Conservation (phyloP, 2,329 filamentous ascomycete genomes). For the Trichophyton simii region DNA sequence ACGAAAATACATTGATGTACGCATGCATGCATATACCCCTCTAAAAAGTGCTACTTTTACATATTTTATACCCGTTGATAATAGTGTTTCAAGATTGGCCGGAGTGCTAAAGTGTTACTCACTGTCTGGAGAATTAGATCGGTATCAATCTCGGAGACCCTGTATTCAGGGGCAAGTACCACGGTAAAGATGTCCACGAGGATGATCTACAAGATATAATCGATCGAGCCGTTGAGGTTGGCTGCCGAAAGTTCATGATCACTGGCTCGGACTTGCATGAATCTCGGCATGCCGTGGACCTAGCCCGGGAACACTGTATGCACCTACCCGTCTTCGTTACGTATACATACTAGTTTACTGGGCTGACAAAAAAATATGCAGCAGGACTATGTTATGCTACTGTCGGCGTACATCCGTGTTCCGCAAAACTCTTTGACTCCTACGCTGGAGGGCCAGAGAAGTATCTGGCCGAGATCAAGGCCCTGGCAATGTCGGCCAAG, state of each 20-base stretch:
- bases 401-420: constrained; percentile 88
- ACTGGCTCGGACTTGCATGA: constrained; percentile 80
- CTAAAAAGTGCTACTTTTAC: background rate
- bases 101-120: background rate
- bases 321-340: background rate
- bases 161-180: constrained; percentile 73
- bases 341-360: background rate
- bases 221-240: constrained; percentile 61
- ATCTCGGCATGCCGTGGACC: constrained; percentile 58
- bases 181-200: constrained; percentile 54
- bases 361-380: constrained; percentile 22
- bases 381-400: constrained; percentile 78
- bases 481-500: constrained; percentile 51
- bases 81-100: background rate
- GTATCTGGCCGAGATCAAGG: constrained; percentile 46
- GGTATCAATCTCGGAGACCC: constrained; percentile 94
- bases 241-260: constrained; percentile 81
- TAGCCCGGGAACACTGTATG: constrained; percentile 64
- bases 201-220: constrained; percentile 51
- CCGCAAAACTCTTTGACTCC: constrained; percentile 62
- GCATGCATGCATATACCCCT: constrained; percentile 15
- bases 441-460: constrained; percentile 35
- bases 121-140: constrained; percentile 39
- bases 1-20: constrained; percentile 38
- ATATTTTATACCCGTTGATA: background rate